These are phyloP conservation scores for Trichomonas vaginalis DNA, from an alignment of 208 protist species.

Conservation along the genomic window DNA sequence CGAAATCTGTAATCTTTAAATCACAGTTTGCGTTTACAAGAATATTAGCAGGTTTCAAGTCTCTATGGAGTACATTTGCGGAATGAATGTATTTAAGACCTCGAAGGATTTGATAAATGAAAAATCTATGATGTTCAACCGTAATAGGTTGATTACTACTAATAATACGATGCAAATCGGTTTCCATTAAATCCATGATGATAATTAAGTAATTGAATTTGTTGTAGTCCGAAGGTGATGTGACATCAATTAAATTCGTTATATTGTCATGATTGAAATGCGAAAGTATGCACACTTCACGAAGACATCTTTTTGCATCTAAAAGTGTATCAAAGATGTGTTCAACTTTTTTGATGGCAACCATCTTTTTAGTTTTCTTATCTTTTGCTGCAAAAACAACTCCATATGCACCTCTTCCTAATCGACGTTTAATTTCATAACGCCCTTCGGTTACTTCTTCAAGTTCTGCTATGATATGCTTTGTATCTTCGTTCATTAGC, in stretches of 20 bases:
- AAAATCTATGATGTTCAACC: conserved; percentile 73
- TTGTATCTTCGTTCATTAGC: background rate
- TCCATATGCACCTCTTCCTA: conserved; percentile 23
- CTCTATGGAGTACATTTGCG: conserved; percentile 75
- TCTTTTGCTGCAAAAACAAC: conserved; percentile 21
- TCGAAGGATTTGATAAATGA: conserved; percentile 75
- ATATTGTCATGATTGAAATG: conserved; percentile 23
- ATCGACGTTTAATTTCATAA: background rate
- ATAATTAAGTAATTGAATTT: conserved; percentile 69
- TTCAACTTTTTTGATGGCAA: conserved; percentile 19
- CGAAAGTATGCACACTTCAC: conserved; percentile 20
- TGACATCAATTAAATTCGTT: conserved; percentile 17
- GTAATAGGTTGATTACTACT: conserved; percentile 61
- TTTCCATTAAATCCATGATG: conserved; percentile 83
- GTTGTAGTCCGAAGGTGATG: conserved; percentile 26
- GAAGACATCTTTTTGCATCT: conserved; percentile 15
- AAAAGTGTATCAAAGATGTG: background rate
- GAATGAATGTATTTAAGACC: conserved; percentile 72
- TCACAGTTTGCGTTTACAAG: conserved; percentile 83
- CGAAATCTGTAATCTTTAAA: conserved; percentile 71
- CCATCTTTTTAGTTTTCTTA: background rate
- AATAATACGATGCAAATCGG: conserved; percentile 75
- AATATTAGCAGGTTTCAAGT: conserved; percentile 78
- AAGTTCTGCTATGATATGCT: background rate
- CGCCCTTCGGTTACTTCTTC: background rate